Percentiles rank a stretch among this genome's conserved stretches.
phyloP scores from a whole-genome alignment of 2,329 filamentous ascomycete species.

The Fusarium sp. region DNA sequence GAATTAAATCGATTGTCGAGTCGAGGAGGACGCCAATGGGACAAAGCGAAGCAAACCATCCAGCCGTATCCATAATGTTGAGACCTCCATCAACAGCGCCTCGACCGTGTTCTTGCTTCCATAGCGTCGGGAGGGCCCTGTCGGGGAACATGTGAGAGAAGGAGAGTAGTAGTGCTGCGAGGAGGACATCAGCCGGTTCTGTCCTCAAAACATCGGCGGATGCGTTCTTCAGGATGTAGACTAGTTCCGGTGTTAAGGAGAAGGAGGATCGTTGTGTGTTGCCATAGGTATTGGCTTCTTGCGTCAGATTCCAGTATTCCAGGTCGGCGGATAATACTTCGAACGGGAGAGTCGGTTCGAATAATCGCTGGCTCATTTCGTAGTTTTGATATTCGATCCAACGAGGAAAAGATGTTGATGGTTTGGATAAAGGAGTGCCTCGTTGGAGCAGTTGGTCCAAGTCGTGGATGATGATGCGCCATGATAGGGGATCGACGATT shows the following conservation, averaged over 20 bases:
- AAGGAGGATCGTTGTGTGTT: conserved; percentile 56
- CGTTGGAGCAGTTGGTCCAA: conserved; percentile 60
- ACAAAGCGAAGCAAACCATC: conserved; percentile 69
- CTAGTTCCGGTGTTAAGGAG: conserved; percentile 54
- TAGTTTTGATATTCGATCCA: conserved; percentile 61
- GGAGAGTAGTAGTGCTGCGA: conserved; percentile 64
- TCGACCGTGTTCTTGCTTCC: conserved; percentile 64
- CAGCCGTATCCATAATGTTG: conserved; percentile 67
- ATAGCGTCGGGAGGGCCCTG: conserved; percentile 61
- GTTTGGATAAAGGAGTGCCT: conserved; percentile 56
- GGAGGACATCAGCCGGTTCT: conserved; percentile 63
- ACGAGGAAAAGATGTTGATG: conserved; percentile 59
- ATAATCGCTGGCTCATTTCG: conserved; percentile 46
- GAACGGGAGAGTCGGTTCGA: conserved; percentile 51
- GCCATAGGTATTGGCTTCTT: conserved; percentile 57
- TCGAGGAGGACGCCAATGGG: conserved; percentile 59
- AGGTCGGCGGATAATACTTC: conserved; percentile 52
- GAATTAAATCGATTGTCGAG: conserved; percentile 59
- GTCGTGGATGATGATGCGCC: conserved; percentile 61
- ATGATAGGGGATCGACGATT: conserved; percentile 62
- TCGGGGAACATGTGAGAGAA: conserved; percentile 67
- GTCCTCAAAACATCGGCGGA: conserved; percentile 61
- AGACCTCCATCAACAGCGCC: conserved; percentile 56
- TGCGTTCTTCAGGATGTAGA: conserved; percentile 53
- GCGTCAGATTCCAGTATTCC: conserved; percentile 60